These are phyloP conservation scores for Raphanus sativus DNA, from an alignment of 345 rosid species.

Conservation along the genomic window DNA sequence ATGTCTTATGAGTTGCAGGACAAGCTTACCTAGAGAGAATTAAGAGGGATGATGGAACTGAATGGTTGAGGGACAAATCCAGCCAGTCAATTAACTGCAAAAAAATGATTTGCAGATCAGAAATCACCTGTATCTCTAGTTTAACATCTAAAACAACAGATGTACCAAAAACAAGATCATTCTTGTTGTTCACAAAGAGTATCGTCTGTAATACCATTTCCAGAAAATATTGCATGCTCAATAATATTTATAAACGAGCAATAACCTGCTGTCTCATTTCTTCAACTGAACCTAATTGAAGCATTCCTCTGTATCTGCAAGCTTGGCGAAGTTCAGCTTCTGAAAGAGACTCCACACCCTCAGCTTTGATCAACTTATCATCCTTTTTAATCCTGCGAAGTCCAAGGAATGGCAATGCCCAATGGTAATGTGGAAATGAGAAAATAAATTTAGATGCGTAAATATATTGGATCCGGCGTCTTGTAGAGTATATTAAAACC, in stretches of 20 bases:
- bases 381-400: conserved; percentile 81
- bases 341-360: conserved; percentile 89
- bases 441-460: background rate
- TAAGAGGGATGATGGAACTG: conserved; percentile 91
- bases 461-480: background rate
- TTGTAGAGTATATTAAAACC: background rate
- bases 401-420: conserved; percentile 3
- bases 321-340: conserved; percentile 94
- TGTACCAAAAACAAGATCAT: background rate
- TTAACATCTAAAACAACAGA: background rate
- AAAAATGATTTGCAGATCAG: conserved; percentile 25
- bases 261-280: conserved; percentile 92
- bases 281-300: conserved; percentile 84
- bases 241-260: background rate
- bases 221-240: background rate
- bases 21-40: conserved; percentile 77
- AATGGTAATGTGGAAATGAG: background rate
- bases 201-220: background rate
- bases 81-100: conserved; percentile 88
- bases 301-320: conserved; percentile 91
- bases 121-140: background rate
- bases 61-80: conserved; percentile 87
- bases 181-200: background rate
- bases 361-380: conserved; percentile 90
- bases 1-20: conserved; percentile 12